Evolutionary conservation across 495 filamentous ascomycete species (phyloP).

Genomic region (Talaromyces ruber): DNA sequence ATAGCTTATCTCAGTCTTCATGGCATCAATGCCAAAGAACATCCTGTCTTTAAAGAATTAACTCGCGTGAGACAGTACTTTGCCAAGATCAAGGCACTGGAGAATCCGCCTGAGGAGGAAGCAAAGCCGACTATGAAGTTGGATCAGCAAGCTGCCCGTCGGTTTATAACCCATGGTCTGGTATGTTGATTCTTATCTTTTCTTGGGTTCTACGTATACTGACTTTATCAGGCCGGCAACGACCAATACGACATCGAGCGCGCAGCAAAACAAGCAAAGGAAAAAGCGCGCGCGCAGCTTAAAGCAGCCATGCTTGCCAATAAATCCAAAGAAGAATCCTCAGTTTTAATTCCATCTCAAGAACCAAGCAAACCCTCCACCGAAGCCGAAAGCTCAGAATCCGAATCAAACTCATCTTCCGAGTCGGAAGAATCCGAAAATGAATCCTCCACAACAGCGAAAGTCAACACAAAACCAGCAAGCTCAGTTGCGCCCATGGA

Average conservation of each 20-base stretch:
- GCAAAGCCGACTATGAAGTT: constrained; percentile 51
- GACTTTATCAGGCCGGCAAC: constrained; percentile 47
- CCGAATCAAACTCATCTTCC: constrained; percentile 21
- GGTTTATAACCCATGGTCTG: constrained; percentile 75
- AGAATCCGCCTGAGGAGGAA: constrained; percentile 40
- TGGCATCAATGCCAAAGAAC: constrained; percentile 69
- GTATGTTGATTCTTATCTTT: constrained; percentile 29
- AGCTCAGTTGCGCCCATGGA: neutral
- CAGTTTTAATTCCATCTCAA: constrained; percentile 8
- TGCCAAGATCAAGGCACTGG: constrained; percentile 72
- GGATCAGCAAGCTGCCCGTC: constrained; percentile 69
- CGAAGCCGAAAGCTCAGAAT: constrained; percentile 16
- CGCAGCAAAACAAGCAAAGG: constrained; percentile 44
- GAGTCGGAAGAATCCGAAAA: constrained; percentile 17
- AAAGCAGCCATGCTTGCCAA: constrained; percentile 38
- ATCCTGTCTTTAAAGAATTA: constrained; percentile 78
- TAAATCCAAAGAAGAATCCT: constrained; percentile 13
- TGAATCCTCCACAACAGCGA: constrained; percentile 11
- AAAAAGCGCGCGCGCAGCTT: constrained; percentile 40
- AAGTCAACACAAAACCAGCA: constrained; percentile 7
- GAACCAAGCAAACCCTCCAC: constrained; percentile 10
- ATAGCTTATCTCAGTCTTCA: constrained; percentile 72
- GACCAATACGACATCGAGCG: constrained; percentile 48
- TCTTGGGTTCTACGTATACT: neutral
- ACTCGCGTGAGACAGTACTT: constrained; percentile 83